Conservation (phyloP, 139 green algal genomes). For the Coelastrella sp. region DNA sequence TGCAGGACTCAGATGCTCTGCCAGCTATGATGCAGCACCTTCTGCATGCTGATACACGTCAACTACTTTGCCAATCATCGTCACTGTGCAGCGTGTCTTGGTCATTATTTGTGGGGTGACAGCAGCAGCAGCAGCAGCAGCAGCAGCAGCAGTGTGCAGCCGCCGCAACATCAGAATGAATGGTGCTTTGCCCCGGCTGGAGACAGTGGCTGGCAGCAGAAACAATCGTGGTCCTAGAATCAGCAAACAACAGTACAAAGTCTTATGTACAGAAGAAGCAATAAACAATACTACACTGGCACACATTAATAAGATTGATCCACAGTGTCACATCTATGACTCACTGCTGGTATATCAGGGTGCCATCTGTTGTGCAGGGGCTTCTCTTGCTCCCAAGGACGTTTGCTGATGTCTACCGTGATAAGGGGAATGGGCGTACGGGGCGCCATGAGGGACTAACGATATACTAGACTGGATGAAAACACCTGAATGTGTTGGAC, state of each 20-base stretch:
- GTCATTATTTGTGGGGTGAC: too few species aligned
- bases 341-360: slow-evolving; percentile 75
- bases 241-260: not conserved
- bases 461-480: too few species aligned
- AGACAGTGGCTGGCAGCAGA: too few species aligned
- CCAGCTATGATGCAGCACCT: not conserved
- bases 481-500: too few species aligned
- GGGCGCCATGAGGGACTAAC: slow-evolving; percentile 55
- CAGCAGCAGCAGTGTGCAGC: too few species aligned
- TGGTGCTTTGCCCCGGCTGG: too few species aligned
- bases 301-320: not conserved
- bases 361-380: slow-evolving; percentile 84
- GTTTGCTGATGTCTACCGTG: slow-evolving; percentile 71
- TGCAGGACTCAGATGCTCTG: not conserved
- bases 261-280: not conserved
- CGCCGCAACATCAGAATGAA: too few species aligned
- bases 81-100: too few species aligned
- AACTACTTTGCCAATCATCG: too few species aligned
- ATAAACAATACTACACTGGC: not conserved
- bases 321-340: not conserved
- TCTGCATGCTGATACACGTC: too few species aligned
- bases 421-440: slow-evolving; percentile 65
- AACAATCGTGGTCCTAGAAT: too few species aligned
- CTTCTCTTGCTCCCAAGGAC: slow-evolving; percentile 69
- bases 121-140: too few species aligned